Base-by-base conservation (phyloP, 2,329 filamentous ascomycete genomes). In the Ploettnerulaceae sp. region DNA sequence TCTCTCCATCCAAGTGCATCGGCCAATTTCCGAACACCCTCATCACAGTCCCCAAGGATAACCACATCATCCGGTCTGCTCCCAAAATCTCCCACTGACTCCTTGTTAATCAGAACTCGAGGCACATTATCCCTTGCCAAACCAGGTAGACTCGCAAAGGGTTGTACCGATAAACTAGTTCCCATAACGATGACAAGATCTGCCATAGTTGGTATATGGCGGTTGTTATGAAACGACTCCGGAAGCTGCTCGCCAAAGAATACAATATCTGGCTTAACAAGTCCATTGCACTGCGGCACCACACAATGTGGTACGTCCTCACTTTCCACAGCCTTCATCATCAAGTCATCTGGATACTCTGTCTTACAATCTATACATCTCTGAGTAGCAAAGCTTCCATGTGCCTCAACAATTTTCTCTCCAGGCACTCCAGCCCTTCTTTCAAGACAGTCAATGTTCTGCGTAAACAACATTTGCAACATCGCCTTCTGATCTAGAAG, bases 371-470 rank as follows among this genome's bases (percentile, higher is more conserved):
- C 89, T 59, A 97, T 90, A 66, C 93, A 98, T 55, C 84, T 78
- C 68, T 97, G 91, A 1, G 78, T 80, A 17, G 91, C 91, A 64
- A 97, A 98, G 64, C 89, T 95, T 35, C 93, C 93, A 65, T 98
- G 93, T 0, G 93, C 93, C 67, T 97, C 91, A 24, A 98, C 75
- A 39, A 98, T 90, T 66, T 78, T 82, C 2, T 91, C 81, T 0
- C 71, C 75, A 0, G 89, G 86, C 1, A 98, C 82, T 20, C 93
- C 93, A 9, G 91, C 93, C 56, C 79, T 76, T 17, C 90, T 80
- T 68, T 98, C 93, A 9, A 98, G 75, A 60, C 89, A 95, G 69
- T 98, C 93, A 57, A 98, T 97, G 62, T 98, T 98, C 64, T 98
- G 93, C 0, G 93, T 96, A 66, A 97, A 98, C 43, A 93, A 78